phyloP scores from a whole-genome alignment of 495 filamentous ascomycete genomes.

The Tuber aestivum region DNA sequence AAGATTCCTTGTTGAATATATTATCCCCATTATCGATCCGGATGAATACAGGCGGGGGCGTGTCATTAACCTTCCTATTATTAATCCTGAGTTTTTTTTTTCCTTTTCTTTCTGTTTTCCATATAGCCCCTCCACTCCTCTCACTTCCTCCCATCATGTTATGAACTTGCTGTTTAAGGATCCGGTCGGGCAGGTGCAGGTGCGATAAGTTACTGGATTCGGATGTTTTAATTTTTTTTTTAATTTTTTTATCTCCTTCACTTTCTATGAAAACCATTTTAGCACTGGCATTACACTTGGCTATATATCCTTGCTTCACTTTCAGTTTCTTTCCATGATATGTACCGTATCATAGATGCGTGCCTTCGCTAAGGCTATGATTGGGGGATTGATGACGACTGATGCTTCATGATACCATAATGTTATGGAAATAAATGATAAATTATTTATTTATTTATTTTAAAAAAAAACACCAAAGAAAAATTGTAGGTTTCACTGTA shows the following conservation, averaged over 20 bases:
- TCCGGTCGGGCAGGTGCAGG: not conserved
- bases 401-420: not conserved
- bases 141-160: not conserved
- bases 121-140: not conserved
- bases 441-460: not conserved
- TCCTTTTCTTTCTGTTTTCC: not conserved
- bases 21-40: not conserved
- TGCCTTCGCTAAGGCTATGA: not conserved
- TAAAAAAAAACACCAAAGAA: not conserved
- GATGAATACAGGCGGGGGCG: not conserved
- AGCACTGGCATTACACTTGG: not conserved
- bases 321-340: not conserved
- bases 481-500: not conserved
- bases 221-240: not conserved
- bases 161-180: not conserved
- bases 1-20: not conserved
- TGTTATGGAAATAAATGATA: not conserved
- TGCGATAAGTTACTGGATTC: no score
- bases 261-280: not conserved
- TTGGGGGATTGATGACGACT: not conserved
- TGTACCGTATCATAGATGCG: not conserved
- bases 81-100: not conserved
- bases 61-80: not conserved
- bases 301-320: not conserved
- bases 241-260: not conserved